Evolutionary conservation across 768 basidiomycete species (phyloP).

Genomic region (Lentinula sp.): DNA sequence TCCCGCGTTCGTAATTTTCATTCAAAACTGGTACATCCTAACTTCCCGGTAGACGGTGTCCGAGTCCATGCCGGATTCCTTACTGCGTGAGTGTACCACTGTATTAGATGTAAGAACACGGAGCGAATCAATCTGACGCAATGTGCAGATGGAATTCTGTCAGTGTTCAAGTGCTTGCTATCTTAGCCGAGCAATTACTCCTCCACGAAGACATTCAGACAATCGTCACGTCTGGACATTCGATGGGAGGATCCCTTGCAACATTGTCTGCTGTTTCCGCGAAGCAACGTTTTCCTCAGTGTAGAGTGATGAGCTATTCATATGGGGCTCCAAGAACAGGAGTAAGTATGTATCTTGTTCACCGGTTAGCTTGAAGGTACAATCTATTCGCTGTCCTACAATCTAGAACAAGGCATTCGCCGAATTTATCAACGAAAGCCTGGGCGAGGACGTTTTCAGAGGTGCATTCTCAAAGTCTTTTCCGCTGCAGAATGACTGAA

Average conservation of each 20-base stretch:
- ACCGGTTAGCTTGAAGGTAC: neutral
- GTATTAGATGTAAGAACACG: neutral
- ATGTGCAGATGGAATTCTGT: conserved; percentile 43
- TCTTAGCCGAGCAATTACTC: conserved; percentile 28
- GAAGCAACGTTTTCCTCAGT: conserved; percentile 32
- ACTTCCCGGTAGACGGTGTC: conserved; percentile 24
- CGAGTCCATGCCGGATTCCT: conserved; percentile 47
- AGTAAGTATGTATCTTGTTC: conserved; percentile 19
- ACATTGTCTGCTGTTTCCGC: conserved; percentile 40
- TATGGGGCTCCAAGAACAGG: conserved; percentile 47
- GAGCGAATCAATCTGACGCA: neutral
- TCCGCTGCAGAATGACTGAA: neutral
- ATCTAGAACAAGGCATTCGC: conserved; percentile 41
- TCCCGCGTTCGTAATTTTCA: conserved; percentile 25
- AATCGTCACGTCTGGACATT: conserved; percentile 46
- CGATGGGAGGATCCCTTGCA: conserved; percentile 47
- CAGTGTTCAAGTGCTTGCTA: conserved; percentile 28
- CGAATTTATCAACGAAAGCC: conserved; percentile 33
- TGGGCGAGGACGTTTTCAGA: conserved; percentile 35
- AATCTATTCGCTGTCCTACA: neutral
- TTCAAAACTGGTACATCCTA: neutral
- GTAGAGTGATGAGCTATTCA: conserved; percentile 35
- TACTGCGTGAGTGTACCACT: conserved; percentile 28
- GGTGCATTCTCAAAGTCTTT: conserved; percentile 20
- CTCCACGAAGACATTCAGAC: conserved; percentile 26